Evolutionary conservation across 2,329 filamentous ascomycete species (phyloP).

Genomic region (Pseudopithomyces maydicus): DNA sequence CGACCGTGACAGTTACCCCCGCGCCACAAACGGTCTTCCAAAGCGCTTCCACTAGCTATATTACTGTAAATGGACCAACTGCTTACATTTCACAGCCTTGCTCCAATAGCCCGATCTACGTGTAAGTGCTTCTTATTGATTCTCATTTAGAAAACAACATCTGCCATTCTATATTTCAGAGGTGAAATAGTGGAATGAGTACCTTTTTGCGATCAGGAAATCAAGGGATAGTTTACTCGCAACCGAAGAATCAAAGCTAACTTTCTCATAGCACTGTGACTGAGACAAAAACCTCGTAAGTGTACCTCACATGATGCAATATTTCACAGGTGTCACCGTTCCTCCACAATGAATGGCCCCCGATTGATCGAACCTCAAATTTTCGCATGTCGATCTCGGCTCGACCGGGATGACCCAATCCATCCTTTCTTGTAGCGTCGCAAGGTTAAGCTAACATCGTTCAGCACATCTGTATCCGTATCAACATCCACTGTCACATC

Average conservation of each 20-base stretch:
- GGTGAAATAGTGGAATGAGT: too few species aligned
- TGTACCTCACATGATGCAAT: background rate
- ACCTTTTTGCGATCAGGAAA: too few species aligned
- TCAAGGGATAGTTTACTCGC: too few species aligned
- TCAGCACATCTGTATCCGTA: background rate
- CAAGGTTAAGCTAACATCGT: background rate
- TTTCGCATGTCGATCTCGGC: too few species aligned
- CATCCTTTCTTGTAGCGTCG: background rate
- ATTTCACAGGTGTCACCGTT: too few species aligned
- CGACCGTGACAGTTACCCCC: background rate
- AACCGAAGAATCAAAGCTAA: background rate
- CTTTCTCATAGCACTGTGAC: background rate
- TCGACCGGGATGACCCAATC: background rate
- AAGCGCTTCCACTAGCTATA: background rate
- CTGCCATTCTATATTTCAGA: too few species aligned
- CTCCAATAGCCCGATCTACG: background rate
- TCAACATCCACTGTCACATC: background rate
- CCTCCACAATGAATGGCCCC: too few species aligned
- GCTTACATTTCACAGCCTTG: background rate
- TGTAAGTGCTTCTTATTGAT: background rate
- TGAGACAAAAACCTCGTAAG: background rate
- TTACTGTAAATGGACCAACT: background rate
- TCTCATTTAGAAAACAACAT: too few species aligned
- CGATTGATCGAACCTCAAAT: too few species aligned
- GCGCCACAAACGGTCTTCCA: background rate